These are phyloP conservation scores for Pythium utonaiense DNA, from an alignment of 352 stramenopile species.

Conservation along the genomic window DNA sequence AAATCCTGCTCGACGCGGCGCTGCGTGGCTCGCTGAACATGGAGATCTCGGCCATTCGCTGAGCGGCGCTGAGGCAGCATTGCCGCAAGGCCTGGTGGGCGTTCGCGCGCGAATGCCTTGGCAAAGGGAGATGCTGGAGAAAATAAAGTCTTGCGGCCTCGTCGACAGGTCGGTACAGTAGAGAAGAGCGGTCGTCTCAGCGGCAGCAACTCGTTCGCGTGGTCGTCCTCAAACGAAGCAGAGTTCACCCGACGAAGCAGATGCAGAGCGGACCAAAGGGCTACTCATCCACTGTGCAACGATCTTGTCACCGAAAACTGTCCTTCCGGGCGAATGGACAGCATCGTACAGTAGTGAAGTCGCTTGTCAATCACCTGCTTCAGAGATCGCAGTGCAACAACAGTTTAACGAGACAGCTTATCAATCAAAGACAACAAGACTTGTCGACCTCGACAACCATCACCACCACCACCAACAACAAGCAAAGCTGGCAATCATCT, in stretches of 20 bases:
- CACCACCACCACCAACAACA: too few species aligned
- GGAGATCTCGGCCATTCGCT: background rate
- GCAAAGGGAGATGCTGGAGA: background rate
- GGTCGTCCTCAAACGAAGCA: too few species aligned
- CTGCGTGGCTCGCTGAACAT: background rate
- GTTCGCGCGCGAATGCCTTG: background rate
- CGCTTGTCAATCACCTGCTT: constrained; percentile 2
- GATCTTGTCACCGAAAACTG: constrained; percentile 3
- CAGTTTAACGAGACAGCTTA: too few species aligned
- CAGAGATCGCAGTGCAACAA: background rate
- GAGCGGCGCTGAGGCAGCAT: background rate
- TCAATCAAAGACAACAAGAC: too few species aligned
- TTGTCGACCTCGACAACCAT: too few species aligned
- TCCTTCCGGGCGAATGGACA: constrained; percentile 12
- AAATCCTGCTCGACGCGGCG: background rate
- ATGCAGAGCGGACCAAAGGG: too few species aligned
- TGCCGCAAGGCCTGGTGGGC: background rate
- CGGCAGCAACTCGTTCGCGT: background rate
- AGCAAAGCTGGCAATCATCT: too few species aligned
- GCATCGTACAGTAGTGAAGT: background rate
- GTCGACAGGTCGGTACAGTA: background rate
- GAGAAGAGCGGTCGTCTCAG: background rate
- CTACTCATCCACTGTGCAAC: too few species aligned
- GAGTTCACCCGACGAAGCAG: too few species aligned
- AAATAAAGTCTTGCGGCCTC: background rate